Base-by-base conservation (phyloP, 345 rosid genomes). In the Acer negundo region DNA sequence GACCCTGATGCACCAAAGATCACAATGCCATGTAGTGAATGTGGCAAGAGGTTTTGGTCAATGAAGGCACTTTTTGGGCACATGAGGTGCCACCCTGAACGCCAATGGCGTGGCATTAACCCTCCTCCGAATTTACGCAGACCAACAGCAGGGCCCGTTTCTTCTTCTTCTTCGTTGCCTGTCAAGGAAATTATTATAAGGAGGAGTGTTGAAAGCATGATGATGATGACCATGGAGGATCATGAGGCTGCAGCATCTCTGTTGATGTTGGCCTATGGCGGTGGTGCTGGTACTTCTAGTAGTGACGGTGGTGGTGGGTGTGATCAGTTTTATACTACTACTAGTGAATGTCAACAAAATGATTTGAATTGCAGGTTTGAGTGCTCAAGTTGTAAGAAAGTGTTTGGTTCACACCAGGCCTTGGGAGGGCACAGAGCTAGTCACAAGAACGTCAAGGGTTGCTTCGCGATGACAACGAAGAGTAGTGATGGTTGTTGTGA, bases 41-140 rank as follows among this genome's bases (percentile, higher is more conserved):
- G 99, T 69, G 97, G 98, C 35, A 94, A 89, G 89, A 82, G 78
- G 83, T 97, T 97, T 75, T 90, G 93, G 93, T 97, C 99, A 0
- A 83, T 86, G 88, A 95, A 97, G 83, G 99, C 98, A 9, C 88
- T 97, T 31, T 94, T 92, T 9, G 98, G 99, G 28, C 99, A 94
- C 83, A 94, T 89, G 95, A 84, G 98, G 77, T 97, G 97, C 85
- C 99, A 97, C 79, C 97, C 97, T 62, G 97, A 87, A 84, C 92
- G 97, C 64, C 89, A 92, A 81, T 89, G 97, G 94, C 84, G 97
- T 28, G 89, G 94, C 73, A 92, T 90, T 59, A 89, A 89, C 71
- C 94, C 97, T 31, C 96, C 94, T n/a, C 86, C 87, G 0, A 78
- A 77, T n/a, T 23, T 78, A 38, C 84, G 85, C 79, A 78, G 69